Conservation (phyloP, 331 rosid genomes). For the Ulmus americana region DNA sequence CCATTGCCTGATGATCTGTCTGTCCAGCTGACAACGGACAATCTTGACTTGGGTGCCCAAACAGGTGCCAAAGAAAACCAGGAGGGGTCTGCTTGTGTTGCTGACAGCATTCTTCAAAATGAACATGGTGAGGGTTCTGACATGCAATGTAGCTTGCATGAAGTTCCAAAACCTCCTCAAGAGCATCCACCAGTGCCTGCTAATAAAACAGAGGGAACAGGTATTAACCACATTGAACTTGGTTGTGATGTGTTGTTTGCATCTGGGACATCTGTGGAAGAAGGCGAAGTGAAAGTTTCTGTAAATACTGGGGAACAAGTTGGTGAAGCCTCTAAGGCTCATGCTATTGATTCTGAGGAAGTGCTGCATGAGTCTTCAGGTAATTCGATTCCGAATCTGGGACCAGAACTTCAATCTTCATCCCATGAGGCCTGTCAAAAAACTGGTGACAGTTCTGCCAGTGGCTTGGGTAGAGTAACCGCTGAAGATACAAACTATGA, state of each 20-base stretch:
- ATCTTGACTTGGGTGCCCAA: conserved; percentile 12
- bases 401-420: conserved; percentile 10
- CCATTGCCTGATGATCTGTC: neutral
- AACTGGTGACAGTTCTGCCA: conserved; percentile 1
- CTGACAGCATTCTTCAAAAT: conserved; percentile 17
- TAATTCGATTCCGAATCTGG: conserved; percentile 2
- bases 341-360: conserved; percentile 7
- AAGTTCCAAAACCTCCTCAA: conserved; percentile 16
- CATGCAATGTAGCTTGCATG: conserved; percentile 18
- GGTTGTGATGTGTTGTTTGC: conserved; percentile 6
- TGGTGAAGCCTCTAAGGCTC: conserved; percentile 9
- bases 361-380: conserved; percentile 1
- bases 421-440: conserved; percentile 3
- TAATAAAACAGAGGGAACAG: conserved; percentile 6
- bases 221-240: neutral
- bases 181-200: conserved; percentile 11
- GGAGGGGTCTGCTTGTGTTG: conserved; percentile 22
- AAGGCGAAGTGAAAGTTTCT: conserved; percentile 6
- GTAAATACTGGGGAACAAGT: conserved; percentile 8
- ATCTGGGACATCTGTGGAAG: conserved; percentile 18
- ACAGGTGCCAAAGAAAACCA: conserved; percentile 1
- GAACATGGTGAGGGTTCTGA: conserved; percentile 17
- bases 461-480: conserved; percentile 15
- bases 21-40: neutral
- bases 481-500: conserved; percentile 13